Evolutionary conservation across 208 protist species (phyloP).

Genomic region (Leptomonas pyrrhocoris): DNA sequence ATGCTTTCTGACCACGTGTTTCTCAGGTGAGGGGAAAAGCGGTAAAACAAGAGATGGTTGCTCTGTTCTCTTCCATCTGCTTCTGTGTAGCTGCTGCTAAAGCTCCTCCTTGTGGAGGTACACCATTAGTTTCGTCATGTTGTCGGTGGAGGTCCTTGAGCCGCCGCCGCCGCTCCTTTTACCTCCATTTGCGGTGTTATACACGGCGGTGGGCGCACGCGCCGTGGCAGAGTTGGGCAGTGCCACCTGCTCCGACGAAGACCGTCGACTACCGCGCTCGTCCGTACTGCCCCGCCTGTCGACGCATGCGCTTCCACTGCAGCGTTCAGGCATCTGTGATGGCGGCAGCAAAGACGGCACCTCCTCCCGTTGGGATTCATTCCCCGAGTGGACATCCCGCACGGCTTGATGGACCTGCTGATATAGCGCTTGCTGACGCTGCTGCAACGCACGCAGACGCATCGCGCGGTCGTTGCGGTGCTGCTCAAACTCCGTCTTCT

Average conservation of each 20-base stretch:
- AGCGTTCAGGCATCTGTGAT: not conserved
- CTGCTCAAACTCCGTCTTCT: slow-evolving; percentile 41
- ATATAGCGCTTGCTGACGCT: slow-evolving; percentile 55
- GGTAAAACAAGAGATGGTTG: too few species aligned
- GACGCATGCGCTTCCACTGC: too few species aligned
- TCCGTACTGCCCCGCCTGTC: not conserved
- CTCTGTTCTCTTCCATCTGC: not conserved
- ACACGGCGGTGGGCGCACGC: not conserved
- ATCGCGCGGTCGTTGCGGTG: slow-evolving; percentile 43
- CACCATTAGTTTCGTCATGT: slow-evolving; percentile 18
- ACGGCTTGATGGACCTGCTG: slow-evolving; percentile 32
- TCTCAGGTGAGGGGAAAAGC: too few species aligned
- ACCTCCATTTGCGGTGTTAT: not conserved
- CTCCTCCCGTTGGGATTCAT: not conserved
- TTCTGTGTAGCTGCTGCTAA: not conserved
- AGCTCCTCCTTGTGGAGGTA: slow-evolving; percentile 16
- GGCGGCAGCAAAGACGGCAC: not conserved
- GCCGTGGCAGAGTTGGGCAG: not conserved
- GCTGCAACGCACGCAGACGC: slow-evolving; percentile 42
- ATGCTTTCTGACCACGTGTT: too few species aligned
- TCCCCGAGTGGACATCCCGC: not conserved
- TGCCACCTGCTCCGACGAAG: not conserved
- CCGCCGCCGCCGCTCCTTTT: not conserved
- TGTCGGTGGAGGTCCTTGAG: not conserved
- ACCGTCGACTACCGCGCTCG: not conserved